Evolutionary conservation across 257 asterid species (phyloP).

Genomic region (Solanum peruvianum): DNA sequence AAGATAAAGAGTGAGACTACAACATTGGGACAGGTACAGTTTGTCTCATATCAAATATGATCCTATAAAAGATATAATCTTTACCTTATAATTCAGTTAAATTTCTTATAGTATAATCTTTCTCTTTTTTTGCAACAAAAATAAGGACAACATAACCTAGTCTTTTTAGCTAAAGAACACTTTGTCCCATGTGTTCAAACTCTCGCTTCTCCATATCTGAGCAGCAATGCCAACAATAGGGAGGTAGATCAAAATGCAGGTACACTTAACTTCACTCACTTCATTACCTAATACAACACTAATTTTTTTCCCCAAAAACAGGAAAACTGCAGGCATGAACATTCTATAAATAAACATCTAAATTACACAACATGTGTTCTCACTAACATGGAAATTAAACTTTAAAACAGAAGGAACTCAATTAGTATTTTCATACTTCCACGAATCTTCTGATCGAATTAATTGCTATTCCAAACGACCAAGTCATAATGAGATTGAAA

Average conservation of each 20-base stretch:
- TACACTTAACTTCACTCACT: background rate
- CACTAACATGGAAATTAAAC: background rate
- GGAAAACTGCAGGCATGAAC: background rate
- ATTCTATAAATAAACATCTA: background rate
- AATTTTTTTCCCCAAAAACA: background rate
- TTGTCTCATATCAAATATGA: background rate
- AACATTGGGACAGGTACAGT: background rate
- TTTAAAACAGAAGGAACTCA: background rate
- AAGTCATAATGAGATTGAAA: background rate
- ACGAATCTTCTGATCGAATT: background rate
- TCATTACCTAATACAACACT: background rate
- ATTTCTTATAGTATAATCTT: background rate
- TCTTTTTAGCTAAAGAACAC: background rate
- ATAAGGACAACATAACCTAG: background rate
- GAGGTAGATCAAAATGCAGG: background rate
- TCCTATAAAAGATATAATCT: background rate
- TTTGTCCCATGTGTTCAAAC: background rate
- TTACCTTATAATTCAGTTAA: background rate
- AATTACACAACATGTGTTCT: background rate
- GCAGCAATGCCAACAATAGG: background rate
- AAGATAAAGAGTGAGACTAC: background rate
- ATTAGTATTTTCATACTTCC: background rate
- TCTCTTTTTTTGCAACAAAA: background rate
- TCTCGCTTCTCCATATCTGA: background rate
- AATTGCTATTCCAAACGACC: background rate